Base-by-base conservation (phyloP, 306 rosid genomes). In the Cyamopsis tetragonoloba region DNA sequence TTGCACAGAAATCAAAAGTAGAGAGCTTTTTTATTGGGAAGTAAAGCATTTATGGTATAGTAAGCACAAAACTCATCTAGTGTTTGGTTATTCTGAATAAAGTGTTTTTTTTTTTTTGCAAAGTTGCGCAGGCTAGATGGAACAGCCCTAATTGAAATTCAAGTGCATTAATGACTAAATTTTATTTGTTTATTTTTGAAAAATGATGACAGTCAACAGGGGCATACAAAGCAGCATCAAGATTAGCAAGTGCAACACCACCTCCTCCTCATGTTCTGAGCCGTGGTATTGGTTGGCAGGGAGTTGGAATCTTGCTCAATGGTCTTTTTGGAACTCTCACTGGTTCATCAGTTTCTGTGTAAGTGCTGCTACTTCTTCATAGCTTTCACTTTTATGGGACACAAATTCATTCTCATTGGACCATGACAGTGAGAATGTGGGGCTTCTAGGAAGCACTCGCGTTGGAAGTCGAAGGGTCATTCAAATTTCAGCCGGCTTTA, bases 241-340 rank as follows among this genome's bases (percentile, higher is more conserved):
- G 99, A 30, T 82, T 95, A 48, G 99, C 99, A 17, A 95, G 99
- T 60, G 99, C 99, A 18, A 95, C 99, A 9, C 97, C 95, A 1
- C 99, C 99, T 34, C 99, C 99, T 41, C 85, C 99, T 61, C 96
- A 95, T 84, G 97, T 95, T 85, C 86, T 95, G 57, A 95, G 99
- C 77, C 97, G 99, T 24, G 99, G 99, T 2, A 86, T 95, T 24
- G 97, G 99, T 23, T 95, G 99, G 99, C 99, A 95, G 67, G 99
- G 99, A 60, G 79, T 95, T 54, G 99, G 99, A 73, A 82, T 91
- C 71, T 87, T 95, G 77, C 76, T 95, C 22, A 88, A 81, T 79
- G 97, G 99, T 22, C 89, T 95, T 17, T 95, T 91, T 82, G 99
- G 99, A 62, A 95, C 99, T 50, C 62, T 91, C 14, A 80, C 92